Evolutionary conservation across 805 yeast species (phyloP), one percentile per base, ranked within the genome.

Genomic region (Nakazawaea sp.): DNA sequence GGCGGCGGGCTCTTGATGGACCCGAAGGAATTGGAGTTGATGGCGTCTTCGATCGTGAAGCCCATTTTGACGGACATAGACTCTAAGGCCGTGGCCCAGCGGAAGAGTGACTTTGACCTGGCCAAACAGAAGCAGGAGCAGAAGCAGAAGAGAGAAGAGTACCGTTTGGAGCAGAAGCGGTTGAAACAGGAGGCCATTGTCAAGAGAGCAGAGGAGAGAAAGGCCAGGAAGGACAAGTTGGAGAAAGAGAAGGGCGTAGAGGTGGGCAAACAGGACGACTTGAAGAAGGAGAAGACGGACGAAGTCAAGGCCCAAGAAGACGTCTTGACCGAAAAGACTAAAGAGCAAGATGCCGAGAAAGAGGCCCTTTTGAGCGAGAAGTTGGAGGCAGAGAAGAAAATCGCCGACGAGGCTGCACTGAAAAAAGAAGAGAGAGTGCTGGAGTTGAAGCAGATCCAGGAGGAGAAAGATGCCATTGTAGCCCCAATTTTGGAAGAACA

Each of bases 1-100:
- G 98, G 98, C 43, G 96, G 95, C 44, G 97, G 97, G 2, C 68
- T 85, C 41, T 74, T 70, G 51, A 75, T 90, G 71, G 67, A 83
- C 27, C 81, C 72, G 42, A 71, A 66, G 16, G 96, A 89, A 51
- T 74, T 92, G 43, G 81, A 85, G 45, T 70, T 70, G 35, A 73
- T 90, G 64, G 97, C 98, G 16, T 63, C 76, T 43, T 70, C 78
- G 32, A 68, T 84, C 51, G 95, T 92, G 41, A 69, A 73, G 46
- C 98, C 98, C 7, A 88, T 90, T 4, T 64, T 90, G 50, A 69
- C 66, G 27, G 89, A 86, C 56, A 75, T 90, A 50, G 67, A 73
- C 48, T 59, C 66, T 32, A 80, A 83, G 52, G 95, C 94, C 16
- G 66, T 59, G 17, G 70, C 73, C 33, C 90, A 86, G 60, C 75